phyloP scores from a whole-genome alignment of 768 basidiomycete genomes.

The Boletellus sp. region DNA sequence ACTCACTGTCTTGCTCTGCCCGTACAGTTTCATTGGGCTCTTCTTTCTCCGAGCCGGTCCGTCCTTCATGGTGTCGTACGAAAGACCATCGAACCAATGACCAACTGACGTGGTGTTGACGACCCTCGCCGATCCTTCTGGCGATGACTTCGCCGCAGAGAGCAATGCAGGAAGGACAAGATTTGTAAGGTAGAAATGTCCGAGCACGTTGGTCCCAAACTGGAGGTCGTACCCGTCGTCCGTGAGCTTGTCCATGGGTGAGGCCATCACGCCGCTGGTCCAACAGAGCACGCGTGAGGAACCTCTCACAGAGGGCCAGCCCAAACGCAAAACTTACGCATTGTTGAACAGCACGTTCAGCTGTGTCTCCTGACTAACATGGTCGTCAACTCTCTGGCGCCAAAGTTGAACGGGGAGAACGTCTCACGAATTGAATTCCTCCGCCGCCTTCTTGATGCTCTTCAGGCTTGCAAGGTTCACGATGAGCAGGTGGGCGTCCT shows the following conservation, averaged over 20 bases:
- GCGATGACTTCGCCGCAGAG: slow-evolving; percentile 27
- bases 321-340: slow-evolving; percentile 20
- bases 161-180: slow-evolving; percentile 35
- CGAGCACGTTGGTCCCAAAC: slow-evolving; percentile 39
- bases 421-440: slow-evolving; percentile 36
- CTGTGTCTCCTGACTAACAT: slow-evolving; percentile 16
- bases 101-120: slow-evolving; percentile 33
- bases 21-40: too few relatives aligned
- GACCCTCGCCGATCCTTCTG: slow-evolving; percentile 33
- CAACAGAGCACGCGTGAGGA: not conserved
- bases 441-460: slow-evolving; percentile 36
- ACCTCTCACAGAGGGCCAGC: not conserved
- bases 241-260: slow-evolving; percentile 31
- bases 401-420: not conserved
- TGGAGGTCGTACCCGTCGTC: slow-evolving; percentile 40
- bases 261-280: slow-evolving; percentile 30
- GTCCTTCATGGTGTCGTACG: too few relatives aligned
- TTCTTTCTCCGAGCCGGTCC: too few relatives aligned
- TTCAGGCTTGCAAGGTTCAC: slow-evolving; percentile 42
- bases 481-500: slow-evolving; percentile 30
- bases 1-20: too few relatives aligned
- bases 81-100: slow-evolving; percentile 12
- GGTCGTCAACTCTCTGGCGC: not conserved
- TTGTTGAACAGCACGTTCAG: slow-evolving; percentile 30
- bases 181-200: slow-evolving; percentile 35